Conservation (phyloP, 1,139 yeast species). For the Saccharomyces hybrid region DNA sequence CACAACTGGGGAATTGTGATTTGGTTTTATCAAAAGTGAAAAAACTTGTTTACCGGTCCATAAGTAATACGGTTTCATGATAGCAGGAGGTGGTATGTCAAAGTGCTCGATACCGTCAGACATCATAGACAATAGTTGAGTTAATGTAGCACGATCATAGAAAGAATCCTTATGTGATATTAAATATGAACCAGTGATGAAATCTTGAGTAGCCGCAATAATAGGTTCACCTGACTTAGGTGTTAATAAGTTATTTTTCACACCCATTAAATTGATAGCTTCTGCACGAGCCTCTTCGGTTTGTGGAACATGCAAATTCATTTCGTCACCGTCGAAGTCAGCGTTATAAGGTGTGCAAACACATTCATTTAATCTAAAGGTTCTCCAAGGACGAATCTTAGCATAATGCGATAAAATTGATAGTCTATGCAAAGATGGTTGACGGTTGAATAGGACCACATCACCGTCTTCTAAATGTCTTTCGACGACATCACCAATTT, state of each 20-base stretch:
- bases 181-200: slow-evolving; percentile 90
- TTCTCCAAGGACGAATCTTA: slow-evolving; percentile 95
- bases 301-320: slow-evolving; percentile 98
- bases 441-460: slow-evolving; percentile 90
- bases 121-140: slow-evolving; percentile 89
- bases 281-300: slow-evolving; percentile 99
- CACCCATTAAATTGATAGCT: slow-evolving; percentile 97
- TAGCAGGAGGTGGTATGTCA: slow-evolving; percentile 93
- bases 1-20: slow-evolving; percentile 61
- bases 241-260: slow-evolving; percentile 84
- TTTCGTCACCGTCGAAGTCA: slow-evolving; percentile 99
- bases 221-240: slow-evolving; percentile 99
- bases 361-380: slow-evolving; percentile 95
- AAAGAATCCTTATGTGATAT: slow-evolving; percentile 91
- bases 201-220: slow-evolving; percentile 99
- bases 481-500: slow-evolving; percentile 89
- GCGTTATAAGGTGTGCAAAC: slow-evolving; percentile 99
- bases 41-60: slow-evolving; percentile 99
- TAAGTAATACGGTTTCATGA: slow-evolving; percentile 75
- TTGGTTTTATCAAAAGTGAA: slow-evolving; percentile 80
- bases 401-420: slow-evolving; percentile 95
- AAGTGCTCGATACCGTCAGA: slow-evolving; percentile 83
- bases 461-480: slow-evolving; percentile 97
- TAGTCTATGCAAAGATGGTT: slow-evolving; percentile 92
- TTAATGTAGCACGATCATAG: slow-evolving; percentile 77